Conservation (phyloP, 495 filamentous ascomycete species). For the Xylaria nigripes region DNA sequence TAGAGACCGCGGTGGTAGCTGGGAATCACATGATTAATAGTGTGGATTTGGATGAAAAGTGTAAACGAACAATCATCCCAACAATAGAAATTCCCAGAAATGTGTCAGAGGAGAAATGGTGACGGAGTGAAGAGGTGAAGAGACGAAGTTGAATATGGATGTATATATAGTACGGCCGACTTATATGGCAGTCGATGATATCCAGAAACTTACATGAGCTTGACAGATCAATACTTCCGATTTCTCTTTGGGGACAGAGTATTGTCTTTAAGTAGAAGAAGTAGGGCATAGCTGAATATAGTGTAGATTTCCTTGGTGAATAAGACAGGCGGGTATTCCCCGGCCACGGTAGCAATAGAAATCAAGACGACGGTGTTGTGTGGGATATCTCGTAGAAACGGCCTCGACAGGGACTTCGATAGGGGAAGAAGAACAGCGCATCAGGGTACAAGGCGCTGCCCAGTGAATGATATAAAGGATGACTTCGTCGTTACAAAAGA, state of each 20-base stretch:
- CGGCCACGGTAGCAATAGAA: neutral
- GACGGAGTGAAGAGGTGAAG: neutral
- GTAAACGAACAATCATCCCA: too few relatives aligned
- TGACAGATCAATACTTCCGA: neutral
- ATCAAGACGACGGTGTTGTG: neutral
- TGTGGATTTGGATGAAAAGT: neutral
- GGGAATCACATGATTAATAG: neutral
- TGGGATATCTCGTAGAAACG: neutral
- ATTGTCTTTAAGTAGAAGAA: neutral
- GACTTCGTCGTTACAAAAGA: conserved; percentile 10
- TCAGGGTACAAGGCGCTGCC: neutral
- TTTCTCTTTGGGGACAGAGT: neutral
- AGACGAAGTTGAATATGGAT: neutral
- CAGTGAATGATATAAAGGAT: neutral
- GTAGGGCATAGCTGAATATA: neutral
- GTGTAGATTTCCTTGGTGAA: neutral
- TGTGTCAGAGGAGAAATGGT: neutral
- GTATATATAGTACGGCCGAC: neutral
- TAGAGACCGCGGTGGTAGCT: neutral
- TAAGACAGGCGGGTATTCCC: neutral
- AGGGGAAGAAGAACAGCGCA: neutral
- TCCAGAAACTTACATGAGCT: neutral
- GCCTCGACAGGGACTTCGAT: neutral
- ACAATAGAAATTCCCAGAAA: neutral
- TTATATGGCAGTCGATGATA: neutral